Conservation (phyloP, 805 yeast species). For the Yamadazyma paraphyllophila region DNA sequence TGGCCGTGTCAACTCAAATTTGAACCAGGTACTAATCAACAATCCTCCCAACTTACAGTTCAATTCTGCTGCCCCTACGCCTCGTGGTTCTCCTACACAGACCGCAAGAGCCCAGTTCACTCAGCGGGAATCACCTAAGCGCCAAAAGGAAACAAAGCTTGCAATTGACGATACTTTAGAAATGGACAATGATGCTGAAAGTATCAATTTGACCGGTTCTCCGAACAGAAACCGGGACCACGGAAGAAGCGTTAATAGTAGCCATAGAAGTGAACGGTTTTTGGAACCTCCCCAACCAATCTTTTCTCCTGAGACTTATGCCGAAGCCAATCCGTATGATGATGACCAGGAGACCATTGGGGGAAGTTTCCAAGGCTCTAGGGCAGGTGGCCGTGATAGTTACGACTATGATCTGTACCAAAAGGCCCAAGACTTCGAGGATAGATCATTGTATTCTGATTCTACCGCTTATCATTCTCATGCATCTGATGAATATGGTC, state of each 20-base stretch:
- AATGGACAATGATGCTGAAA: constrained; percentile 26
- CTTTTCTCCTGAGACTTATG: constrained; percentile 60
- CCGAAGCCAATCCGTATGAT: constrained; percentile 47
- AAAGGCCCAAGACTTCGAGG: constrained; percentile 31
- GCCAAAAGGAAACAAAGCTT: constrained; percentile 48
- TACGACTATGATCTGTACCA: constrained; percentile 38
- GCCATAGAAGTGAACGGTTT: constrained; percentile 48
- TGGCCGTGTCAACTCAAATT: constrained; percentile 17
- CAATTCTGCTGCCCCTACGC: neutral
- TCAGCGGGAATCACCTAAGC: constrained; percentile 67
- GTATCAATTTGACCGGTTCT: constrained; percentile 31
- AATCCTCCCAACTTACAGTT: constrained; percentile 26
- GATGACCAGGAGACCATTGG: constrained; percentile 15
- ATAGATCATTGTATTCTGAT: constrained; percentile 35
- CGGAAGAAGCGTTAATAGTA: constrained; percentile 26
- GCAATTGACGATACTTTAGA: constrained; percentile 45
- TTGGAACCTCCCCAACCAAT: constrained; percentile 66
- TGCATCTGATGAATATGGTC: constrained; percentile 16
- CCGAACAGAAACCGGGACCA: constrained; percentile 32
- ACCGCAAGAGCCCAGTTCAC: constrained; percentile 70
- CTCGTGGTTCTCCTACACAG: constrained; percentile 11
- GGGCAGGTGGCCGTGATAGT: constrained; percentile 6
- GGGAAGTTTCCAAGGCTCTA: neutral
- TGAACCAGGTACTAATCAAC: constrained; percentile 19
- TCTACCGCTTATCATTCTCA: constrained; percentile 34